Conservation (phyloP, 345 rosid genomes). For the Mercurialis annua region DNA sequence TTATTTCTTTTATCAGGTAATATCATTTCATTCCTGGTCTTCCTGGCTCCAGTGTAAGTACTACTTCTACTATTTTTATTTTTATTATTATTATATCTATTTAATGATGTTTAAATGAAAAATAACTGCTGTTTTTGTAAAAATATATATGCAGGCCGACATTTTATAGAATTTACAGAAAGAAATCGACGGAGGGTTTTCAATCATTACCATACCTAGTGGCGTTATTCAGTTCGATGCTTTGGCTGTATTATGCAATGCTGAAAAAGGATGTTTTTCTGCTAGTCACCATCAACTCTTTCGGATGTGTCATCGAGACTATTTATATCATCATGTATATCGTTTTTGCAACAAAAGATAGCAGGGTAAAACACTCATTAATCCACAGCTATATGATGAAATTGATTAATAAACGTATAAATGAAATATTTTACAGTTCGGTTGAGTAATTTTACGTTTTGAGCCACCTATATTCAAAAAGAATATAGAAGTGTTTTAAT, state of each 20-base stretch:
- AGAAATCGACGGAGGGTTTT: constrained; percentile 73
- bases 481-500: too few relatives aligned
- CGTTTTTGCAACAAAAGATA: constrained; percentile 49
- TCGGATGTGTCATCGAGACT: constrained; percentile 71
- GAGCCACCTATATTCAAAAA: too few relatives aligned
- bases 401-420: too few relatives aligned
- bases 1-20: constrained; percentile 50
- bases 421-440: too few relatives aligned
- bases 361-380: too few relatives aligned
- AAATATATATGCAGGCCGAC: constrained; percentile 77
- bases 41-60: constrained; percentile 85
- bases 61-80: not conserved
- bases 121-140: too few relatives aligned
- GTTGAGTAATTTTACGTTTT: too few relatives aligned
- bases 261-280: constrained; percentile 56
- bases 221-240: constrained; percentile 84
- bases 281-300: constrained; percentile 74
- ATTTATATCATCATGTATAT: constrained; percentile 59
- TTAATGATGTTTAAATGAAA: too few relatives aligned
- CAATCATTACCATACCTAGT: constrained; percentile 79
- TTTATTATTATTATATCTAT: not conserved
- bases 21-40: constrained; percentile 62
- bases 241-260: constrained; percentile 86
- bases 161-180: constrained; percentile 61
- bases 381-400: too few relatives aligned